phyloP scores from a whole-genome alignment of 345 rosid genomes.

The Eucalyptus virginea region DNA sequence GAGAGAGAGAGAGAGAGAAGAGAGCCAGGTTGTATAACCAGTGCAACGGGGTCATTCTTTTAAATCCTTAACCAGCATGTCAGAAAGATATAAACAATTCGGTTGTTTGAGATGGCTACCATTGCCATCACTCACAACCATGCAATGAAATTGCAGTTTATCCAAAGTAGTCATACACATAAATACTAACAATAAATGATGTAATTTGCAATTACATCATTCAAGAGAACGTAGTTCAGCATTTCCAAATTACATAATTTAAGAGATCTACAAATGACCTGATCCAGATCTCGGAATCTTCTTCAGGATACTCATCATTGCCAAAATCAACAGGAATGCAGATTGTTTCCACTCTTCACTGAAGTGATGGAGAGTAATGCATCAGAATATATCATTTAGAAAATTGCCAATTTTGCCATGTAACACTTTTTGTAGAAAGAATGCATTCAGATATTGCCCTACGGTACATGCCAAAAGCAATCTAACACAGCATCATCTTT shows the following conservation, averaged over 20 bases:
- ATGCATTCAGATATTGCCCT: background rate
- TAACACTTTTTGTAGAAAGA: background rate
- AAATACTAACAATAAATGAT: background rate
- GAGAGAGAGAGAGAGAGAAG: background rate
- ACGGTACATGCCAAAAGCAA: background rate
- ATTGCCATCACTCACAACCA: background rate
- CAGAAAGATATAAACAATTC: background rate
- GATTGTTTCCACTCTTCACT: background rate
- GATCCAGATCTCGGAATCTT: background rate
- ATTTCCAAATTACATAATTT: background rate
- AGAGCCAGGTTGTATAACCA: background rate
- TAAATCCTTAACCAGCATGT: background rate
- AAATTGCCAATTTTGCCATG: background rate
- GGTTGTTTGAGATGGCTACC: background rate
- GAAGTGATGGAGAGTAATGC: background rate
- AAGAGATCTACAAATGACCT: background rate
- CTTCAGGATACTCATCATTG: background rate
- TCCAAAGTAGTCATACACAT: background rate
- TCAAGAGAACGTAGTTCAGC: background rate
- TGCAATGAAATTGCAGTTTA: background rate
- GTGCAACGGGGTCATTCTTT: background rate
- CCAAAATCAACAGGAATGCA: background rate
- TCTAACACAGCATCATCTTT: background rate
- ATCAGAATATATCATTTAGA: background rate
- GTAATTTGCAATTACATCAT: background rate